Conservation (phyloP, 2,329 filamentous ascomycete species). For the Aspergillus sergii region DNA sequence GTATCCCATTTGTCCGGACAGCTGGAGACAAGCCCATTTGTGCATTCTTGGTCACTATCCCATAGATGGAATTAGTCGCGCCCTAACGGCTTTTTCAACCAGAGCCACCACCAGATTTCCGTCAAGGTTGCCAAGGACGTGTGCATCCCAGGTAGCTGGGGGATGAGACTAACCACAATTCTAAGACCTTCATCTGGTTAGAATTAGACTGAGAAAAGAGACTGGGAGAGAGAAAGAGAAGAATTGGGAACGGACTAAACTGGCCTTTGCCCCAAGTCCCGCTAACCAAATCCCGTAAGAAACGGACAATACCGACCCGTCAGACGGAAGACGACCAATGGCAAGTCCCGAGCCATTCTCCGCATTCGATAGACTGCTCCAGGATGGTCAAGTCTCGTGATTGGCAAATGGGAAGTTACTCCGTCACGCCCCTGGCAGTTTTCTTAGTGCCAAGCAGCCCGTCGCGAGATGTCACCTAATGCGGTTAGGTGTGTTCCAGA, state of each 20-base stretch:
- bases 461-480: constrained; percentile 29
- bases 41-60: neutral
- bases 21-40: constrained; percentile 3
- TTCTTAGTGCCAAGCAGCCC: constrained; percentile 15
- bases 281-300: constrained; percentile 13
- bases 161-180: neutral
- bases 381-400: constrained; percentile 3
- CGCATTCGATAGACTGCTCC: constrained; percentile 16
- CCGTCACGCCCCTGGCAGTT: neutral
- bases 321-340: constrained; percentile 11
- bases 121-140: neutral
- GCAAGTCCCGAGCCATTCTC: constrained; percentile 11
- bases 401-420: constrained; percentile 11
- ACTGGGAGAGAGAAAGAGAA: neutral
- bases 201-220: neutral
- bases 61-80: neutral
- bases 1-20: neutral
- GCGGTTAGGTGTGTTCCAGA: constrained; percentile 16
- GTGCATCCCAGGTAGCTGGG: neutral
- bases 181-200: neutral
- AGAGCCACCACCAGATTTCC: neutral
- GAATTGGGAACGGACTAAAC: constrained; percentile 3
- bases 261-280: neutral
- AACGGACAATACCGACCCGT: constrained; percentile 13
- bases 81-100: neutral